Conservation (phyloP, 768 basidiomycete genomes). For the Cystobasidium tubakii region DNA sequence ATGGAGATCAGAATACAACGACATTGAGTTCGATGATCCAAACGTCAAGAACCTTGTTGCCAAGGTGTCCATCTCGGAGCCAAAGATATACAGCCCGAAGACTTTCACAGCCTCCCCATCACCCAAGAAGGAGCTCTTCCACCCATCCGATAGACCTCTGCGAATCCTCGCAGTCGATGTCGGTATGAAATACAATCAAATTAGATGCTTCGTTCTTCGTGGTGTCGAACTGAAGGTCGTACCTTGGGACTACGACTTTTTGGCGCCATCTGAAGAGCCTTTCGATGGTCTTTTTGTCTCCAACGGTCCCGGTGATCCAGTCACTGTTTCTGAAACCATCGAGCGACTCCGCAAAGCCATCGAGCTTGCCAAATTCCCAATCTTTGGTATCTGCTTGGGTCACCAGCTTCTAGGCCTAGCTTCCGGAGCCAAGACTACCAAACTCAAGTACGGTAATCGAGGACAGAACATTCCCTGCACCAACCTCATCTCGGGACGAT, state of each 20-base stretch:
- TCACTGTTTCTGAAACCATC: constrained; percentile 70
- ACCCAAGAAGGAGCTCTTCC: constrained; percentile 40
- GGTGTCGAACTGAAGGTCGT: constrained; percentile 95
- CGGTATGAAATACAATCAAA: constrained; percentile 99
- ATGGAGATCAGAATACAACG: constrained; percentile 80
- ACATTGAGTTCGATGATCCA: constrained; percentile 77
- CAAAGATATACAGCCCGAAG: constrained; percentile 60
- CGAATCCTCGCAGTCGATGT: constrained; percentile 89
- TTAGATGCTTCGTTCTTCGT: constrained; percentile 84
- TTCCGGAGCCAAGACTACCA: constrained; percentile 85
- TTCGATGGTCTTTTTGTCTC: constrained; percentile 95
- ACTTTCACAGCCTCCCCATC: constrained; percentile 51
- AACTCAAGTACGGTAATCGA: constrained; percentile 99
- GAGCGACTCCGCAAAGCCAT: constrained; percentile 63
- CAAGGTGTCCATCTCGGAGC: constrained; percentile 66
- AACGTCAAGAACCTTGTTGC: constrained; percentile 87
- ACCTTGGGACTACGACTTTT: constrained; percentile 93
- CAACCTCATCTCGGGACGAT: constrained; percentile 82
- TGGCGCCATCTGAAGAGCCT: constrained; percentile 63
- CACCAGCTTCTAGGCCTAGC: constrained; percentile 95
- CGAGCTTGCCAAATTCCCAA: constrained; percentile 57
- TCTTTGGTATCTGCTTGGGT: constrained; percentile 97
- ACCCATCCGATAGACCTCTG: constrained; percentile 60
- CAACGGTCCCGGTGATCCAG: constrained; percentile 95
- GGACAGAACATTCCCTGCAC: constrained; percentile 99